A percentile compares a stretch with the other conserved stretches of the same genome.
phyloP scores from a whole-genome alignment of 139 green algal species.

The Coccomyxa sp. region DNA sequence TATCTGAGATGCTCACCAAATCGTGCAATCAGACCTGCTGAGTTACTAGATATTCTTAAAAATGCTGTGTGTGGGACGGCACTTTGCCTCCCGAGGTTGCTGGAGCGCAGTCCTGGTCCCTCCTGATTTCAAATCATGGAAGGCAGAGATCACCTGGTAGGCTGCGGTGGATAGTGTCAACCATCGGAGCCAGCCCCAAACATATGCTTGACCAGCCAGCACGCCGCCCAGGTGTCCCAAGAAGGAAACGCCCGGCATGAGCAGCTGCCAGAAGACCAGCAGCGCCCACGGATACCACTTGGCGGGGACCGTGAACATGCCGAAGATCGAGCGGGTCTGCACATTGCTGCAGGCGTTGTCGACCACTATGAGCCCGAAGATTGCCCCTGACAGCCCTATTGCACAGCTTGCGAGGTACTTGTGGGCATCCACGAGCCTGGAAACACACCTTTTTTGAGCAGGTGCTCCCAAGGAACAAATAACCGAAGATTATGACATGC shows the following conservation, averaged over 20 bases:
- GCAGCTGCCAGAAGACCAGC: constrained; percentile 67
- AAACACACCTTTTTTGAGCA: neutral
- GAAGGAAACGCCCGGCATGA: constrained; percentile 63
- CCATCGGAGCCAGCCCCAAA: neutral
- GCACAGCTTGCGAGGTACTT: constrained; percentile 28
- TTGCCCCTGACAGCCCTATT: constrained; percentile 65
- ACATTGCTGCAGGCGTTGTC: constrained; percentile 34
- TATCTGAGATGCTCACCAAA: too few species aligned
- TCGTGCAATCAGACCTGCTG: too few species aligned
- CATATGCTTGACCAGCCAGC: constrained; percentile 21
- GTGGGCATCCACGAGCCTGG: neutral
- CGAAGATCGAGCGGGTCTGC: constrained; percentile 47
- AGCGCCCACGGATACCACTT: constrained; percentile 62
- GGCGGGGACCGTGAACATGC: constrained; percentile 56
- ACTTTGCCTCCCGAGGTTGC: too few species aligned
- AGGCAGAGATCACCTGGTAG: neutral
- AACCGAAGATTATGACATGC: neutral
- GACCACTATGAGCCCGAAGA: constrained; percentile 71
- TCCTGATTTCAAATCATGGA: too few species aligned
- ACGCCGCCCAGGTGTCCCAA: constrained; percentile 70
- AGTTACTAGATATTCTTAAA: too few species aligned
- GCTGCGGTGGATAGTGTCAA: neutral
- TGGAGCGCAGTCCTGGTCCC: too few species aligned
- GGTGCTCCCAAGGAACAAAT: neutral
- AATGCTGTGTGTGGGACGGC: too few species aligned